These are phyloP conservation scores for Echria macrotheca DNA, from an alignment of 495 filamentous ascomycete genomes.

Conservation along the genomic window DNA sequence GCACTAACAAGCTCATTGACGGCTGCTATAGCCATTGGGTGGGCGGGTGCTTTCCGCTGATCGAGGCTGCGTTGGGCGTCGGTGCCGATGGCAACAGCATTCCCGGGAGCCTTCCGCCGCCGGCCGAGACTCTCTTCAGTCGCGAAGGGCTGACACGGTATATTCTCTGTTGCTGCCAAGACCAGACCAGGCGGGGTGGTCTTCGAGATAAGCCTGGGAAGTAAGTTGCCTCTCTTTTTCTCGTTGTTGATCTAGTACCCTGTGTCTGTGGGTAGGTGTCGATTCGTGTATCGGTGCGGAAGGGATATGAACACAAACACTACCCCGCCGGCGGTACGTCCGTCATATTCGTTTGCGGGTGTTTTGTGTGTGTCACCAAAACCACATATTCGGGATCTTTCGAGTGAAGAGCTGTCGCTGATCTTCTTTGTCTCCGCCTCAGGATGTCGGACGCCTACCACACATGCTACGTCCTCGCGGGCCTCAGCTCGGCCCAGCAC, in stretches of 20 bases:
- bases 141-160: constrained; percentile 81
- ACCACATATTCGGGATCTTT: no score
- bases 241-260: constrained; percentile 17
- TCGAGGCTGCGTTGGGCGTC: constrained; percentile 68
- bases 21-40: constrained; percentile 98
- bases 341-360: no score
- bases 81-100: constrained; percentile 12
- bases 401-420: no score
- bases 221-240: constrained; percentile 47
- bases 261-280: no score
- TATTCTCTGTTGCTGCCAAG: constrained; percentile 83
- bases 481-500: constrained; percentile 77
- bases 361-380: no score
- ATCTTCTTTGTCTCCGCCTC: not conserved
- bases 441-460: constrained; percentile 86
- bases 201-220: constrained; percentile 90
- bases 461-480: constrained; percentile 81
- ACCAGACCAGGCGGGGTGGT: constrained; percentile 60
- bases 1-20: constrained; percentile 98
- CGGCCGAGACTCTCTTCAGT: constrained; percentile 57
- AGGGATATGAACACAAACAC: no score
- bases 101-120: constrained; percentile 13
- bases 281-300: no score
- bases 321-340: no score
- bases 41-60: constrained; percentile 83